Conservation (phyloP, 371 early-diverging fungal species). For the Mucor velutinosus region DNA sequence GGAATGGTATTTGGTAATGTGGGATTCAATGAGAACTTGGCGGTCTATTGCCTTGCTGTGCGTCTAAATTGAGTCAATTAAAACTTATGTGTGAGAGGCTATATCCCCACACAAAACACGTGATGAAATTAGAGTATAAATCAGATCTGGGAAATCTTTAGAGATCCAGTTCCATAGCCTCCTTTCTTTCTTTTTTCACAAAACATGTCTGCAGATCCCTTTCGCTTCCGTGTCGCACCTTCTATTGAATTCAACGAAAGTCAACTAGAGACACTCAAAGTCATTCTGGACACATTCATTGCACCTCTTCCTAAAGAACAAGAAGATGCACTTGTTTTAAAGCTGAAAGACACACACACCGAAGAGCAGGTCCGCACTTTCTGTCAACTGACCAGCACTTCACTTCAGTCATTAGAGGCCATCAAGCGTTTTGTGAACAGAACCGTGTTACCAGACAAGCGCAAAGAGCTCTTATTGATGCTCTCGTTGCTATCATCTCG, state of each 20-base stretch:
- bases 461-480: conserved; percentile 28
- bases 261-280: conserved; percentile 17
- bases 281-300: conserved; percentile 20
- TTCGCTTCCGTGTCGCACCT: conserved; percentile 12
- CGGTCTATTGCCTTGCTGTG: not conserved
- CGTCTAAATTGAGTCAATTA: not conserved
- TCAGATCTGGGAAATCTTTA: not conserved
- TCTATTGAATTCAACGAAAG: conserved; percentile 3
- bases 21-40: not conserved
- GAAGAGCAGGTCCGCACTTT: conserved; percentile 18
- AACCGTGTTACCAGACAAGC: conserved; percentile 40
- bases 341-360: conserved; percentile 15
- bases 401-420: conserved; percentile 13
- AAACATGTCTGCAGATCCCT: conserved; percentile 17
- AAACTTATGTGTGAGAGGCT: not conserved
- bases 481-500: conserved; percentile 38
- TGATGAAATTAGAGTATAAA: not conserved
- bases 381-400: conserved; percentile 9
- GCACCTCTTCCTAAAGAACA: conserved; percentile 18
- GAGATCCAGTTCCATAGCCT: not conserved
- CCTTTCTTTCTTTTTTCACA: not conserved
- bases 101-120: conserved; percentile 5
- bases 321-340: conserved; percentile 20
- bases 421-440: conserved; percentile 28
- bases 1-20: not conserved